Conservation (phyloP, 2,329 filamentous ascomycete genomes). For the Ambrosiella xylebori region DNA sequence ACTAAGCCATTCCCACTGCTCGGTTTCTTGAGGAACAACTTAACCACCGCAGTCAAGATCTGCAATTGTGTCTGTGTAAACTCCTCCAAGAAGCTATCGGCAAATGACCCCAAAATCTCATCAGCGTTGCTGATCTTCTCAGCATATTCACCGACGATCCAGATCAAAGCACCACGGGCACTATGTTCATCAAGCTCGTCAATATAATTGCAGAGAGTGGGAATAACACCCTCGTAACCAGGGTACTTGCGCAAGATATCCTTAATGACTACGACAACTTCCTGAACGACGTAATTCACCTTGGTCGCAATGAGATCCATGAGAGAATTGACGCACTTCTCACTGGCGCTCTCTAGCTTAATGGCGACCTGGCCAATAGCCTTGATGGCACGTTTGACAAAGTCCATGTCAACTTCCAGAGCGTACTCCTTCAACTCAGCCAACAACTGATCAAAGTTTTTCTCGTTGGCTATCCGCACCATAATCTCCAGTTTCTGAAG, state of each 20-base stretch:
- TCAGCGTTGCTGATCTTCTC: constrained; percentile 99
- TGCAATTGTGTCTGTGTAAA: constrained; percentile 98
- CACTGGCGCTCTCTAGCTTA: constrained; percentile 89
- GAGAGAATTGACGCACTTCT: constrained; percentile 87
- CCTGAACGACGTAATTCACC: constrained; percentile 97
- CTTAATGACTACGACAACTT: constrained; percentile 97
- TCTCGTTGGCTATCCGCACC: constrained; percentile 96
- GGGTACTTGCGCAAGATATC: constrained; percentile 96
- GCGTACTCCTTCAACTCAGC: constrained; percentile 95
- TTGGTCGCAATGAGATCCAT: constrained; percentile 92
- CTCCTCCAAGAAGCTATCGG: constrained; percentile 88
- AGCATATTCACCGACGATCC: constrained; percentile 97
- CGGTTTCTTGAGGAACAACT: constrained; percentile 93
- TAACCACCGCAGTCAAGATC: constrained; percentile 91
- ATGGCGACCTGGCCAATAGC: constrained; percentile 97
- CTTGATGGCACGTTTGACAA: constrained; percentile 81
- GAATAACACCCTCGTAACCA: constrained; percentile 94
- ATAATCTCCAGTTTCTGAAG: constrained; percentile 97
- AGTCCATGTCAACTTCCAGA: constrained; percentile 97
- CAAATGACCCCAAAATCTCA: constrained; percentile 78
- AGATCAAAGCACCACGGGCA: constrained; percentile 79
- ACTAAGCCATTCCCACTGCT: constrained; percentile 80
- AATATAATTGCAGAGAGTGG: constrained; percentile 87
- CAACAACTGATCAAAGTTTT: constrained; percentile 85
- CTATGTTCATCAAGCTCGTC: constrained; percentile 92